phyloP scores from a whole-genome alignment of 176 grass and related monocot genomes.

The Zea mays region DNA sequence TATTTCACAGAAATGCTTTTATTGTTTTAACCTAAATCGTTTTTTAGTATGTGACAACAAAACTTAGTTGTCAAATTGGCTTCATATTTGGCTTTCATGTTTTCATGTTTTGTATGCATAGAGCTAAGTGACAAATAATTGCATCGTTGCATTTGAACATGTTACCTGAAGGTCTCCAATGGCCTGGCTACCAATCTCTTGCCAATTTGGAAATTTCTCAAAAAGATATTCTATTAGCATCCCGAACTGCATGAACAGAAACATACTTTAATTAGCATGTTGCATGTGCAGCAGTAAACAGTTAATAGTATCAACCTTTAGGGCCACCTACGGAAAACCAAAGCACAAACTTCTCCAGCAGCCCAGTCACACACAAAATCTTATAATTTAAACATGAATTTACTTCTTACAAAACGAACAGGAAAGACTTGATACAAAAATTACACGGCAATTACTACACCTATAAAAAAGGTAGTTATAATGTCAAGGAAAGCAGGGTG shows the following conservation, averaged over 20 bases:
- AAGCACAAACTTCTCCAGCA: background rate
- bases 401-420: background rate
- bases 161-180: conserved; percentile 97
- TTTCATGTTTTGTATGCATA: background rate
- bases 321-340: background rate
- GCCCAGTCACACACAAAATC: background rate
- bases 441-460: conserved; percentile 7
- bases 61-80: background rate
- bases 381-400: background rate
- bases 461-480: no score
- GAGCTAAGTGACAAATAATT: background rate
- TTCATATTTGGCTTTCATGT: background rate
- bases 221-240: conserved; percentile 98
- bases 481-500: no score
- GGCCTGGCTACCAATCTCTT: conserved; percentile 81
- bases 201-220: conserved; percentile 91
- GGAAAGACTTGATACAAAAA: conserved; percentile 6
- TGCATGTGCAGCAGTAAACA: background rate
- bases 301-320: background rate
- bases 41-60: background rate
- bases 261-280: background rate
- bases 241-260: conserved; percentile 69
- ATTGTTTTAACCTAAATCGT: background rate
- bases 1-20: background rate
- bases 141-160: conserved; percentile 8